phyloP scores from a whole-genome alignment of 2,329 filamentous ascomycete species.

The Westerdykella sp. region DNA sequence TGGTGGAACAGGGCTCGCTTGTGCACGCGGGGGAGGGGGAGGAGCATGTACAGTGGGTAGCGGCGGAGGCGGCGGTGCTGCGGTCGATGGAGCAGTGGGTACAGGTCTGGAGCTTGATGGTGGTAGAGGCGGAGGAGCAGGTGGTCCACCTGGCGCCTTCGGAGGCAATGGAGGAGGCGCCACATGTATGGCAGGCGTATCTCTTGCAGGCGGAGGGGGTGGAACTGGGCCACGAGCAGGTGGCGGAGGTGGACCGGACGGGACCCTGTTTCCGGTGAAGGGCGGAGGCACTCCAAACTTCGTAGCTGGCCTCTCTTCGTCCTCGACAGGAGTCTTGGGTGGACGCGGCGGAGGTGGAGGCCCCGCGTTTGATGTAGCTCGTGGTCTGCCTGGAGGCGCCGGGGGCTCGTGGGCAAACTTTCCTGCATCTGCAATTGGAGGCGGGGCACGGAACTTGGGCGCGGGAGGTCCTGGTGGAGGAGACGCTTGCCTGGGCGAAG shows the following conservation, averaged over 20 bases:
- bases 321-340: slow-evolving; percentile 55
- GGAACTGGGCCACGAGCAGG: slow-evolving; percentile 66
- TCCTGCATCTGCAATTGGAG: slow-evolving; percentile 82
- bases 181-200: slow-evolving; percentile 31
- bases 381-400: slow-evolving; percentile 42
- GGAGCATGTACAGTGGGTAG: slow-evolving; percentile 20
- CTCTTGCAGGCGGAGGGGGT: slow-evolving; percentile 43
- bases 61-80: slow-evolving; percentile 27
- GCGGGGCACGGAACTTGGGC: slow-evolving; percentile 74
- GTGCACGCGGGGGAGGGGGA: slow-evolving; percentile 33
- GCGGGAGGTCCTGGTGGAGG: slow-evolving; percentile 61
- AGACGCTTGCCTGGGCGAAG: slow-evolving; percentile 63
- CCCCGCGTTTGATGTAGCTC: slow-evolving; percentile 51
- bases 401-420: slow-evolving; percentile 61
- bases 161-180: slow-evolving; percentile 33
- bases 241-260: slow-evolving; percentile 64
- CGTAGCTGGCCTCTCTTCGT: slow-evolving; percentile 49
- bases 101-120: slow-evolving; percentile 9
- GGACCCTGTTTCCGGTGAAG: slow-evolving; percentile 58
- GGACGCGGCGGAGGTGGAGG: slow-evolving; percentile 59
- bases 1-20: slow-evolving; percentile 35
- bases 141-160: slow-evolving; percentile 37
- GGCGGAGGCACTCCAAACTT: slow-evolving; percentile 75
- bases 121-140: slow-evolving; percentile 56
- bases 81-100: slow-evolving; percentile 18